Evolutionary conservation across 2,329 filamentous ascomycete species (phyloP).

Genomic region (Penicillium sp.): DNA sequence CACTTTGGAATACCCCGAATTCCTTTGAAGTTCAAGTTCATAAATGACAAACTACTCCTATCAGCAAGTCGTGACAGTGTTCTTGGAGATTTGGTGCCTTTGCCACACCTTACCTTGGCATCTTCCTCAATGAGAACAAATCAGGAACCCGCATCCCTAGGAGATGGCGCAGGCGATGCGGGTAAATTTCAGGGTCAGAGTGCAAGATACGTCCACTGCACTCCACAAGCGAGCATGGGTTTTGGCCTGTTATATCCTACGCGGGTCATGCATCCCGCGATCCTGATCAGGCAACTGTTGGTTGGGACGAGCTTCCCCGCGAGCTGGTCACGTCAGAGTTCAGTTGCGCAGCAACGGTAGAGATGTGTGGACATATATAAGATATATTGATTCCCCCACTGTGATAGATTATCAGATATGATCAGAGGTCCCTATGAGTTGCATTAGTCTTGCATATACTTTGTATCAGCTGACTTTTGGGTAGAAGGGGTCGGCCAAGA

Average conservation of each 20-base stretch:
- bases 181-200: neutral
- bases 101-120: neutral
- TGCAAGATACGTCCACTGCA: too few species aligned
- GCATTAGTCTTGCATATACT: constrained; percentile 24
- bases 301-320: neutral
- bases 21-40: neutral
- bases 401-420: constrained; percentile 13
- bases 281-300: neutral
- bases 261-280: neutral
- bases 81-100: neutral
- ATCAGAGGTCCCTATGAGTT: constrained; percentile 7
- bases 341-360: neutral
- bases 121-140: neutral
- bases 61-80: neutral
- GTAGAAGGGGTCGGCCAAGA: constrained; percentile 5
- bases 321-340: neutral
- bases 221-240: neutral
- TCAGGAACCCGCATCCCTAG: neutral
- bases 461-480: constrained; percentile 24
- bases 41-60: neutral
- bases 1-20: neutral
- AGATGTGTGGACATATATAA: neutral
- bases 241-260: neutral
- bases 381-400: neutral
- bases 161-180: neutral